Evolutionary conservation across 257 asterid species (phyloP).

Genomic region (Solanum okadae): DNA sequence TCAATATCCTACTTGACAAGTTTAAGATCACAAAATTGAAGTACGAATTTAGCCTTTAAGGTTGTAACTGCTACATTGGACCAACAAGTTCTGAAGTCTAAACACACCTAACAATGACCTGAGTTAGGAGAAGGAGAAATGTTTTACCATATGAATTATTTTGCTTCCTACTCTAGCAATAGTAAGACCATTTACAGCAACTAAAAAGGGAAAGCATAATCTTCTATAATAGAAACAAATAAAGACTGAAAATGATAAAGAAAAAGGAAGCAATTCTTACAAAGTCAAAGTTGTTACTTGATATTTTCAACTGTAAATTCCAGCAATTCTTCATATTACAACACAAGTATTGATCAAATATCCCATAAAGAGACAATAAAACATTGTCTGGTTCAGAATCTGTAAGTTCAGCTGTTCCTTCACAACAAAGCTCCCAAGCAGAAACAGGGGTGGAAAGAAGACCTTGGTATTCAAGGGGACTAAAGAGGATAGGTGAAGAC

Average conservation of each 20-base stretch:
- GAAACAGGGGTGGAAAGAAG: constrained; percentile 32
- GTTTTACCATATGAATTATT: not conserved
- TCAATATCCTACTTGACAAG: not conserved
- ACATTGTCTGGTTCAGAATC: constrained; percentile 23
- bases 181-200: not conserved
- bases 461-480: constrained; percentile 20
- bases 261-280: constrained; percentile 6
- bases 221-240: not conserved
- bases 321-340: constrained; percentile 22
- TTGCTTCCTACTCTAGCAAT: not conserved
- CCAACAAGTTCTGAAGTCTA: not conserved
- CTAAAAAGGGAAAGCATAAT: not conserved
- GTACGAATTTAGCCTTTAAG: not conserved
- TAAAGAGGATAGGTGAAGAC: constrained; percentile 18
- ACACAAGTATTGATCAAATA: constrained; percentile 26
- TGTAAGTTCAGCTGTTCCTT: constrained; percentile 8
- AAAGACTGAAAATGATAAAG: not conserved
- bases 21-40: not conserved
- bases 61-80: not conserved
- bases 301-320: constrained; percentile 19
- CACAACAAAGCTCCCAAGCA: constrained; percentile 38
- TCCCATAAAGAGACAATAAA: constrained; percentile 26
- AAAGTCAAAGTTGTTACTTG: constrained; percentile 18
- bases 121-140: not conserved
- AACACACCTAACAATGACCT: not conserved